Evolutionary conservation across 768 basidiomycete genomes (phyloP).

Genomic region (Kondoa subrosea): DNA sequence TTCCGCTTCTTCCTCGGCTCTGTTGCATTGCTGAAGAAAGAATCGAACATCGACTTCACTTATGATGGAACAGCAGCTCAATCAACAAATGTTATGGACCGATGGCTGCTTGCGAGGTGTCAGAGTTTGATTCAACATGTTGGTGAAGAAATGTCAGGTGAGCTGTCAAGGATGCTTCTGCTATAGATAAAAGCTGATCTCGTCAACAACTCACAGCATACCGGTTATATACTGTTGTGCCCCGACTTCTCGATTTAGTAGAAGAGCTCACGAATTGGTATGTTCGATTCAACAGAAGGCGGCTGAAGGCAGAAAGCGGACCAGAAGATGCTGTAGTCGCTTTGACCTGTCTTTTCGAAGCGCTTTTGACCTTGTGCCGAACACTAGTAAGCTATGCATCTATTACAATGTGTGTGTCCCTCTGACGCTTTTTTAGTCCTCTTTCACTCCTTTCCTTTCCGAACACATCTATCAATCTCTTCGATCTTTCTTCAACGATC

Average conservation of each 20-base stretch:
- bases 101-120: conserved; percentile 95
- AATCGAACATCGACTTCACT: conserved; percentile 53
- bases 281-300: conserved; percentile 91
- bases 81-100: conserved; percentile 89
- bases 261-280: conserved; percentile 99
- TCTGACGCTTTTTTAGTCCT: conserved; percentile 47
- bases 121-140: conserved; percentile 88
- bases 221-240: conserved; percentile 90
- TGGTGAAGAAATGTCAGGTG: conserved; percentile 76
- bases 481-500: conserved; percentile 59
- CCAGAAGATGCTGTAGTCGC: conserved; percentile 70
- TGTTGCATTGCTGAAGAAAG: conserved; percentile 67
- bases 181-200: neutral
- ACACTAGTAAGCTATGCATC: conserved; percentile 55
- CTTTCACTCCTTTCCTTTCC: conserved; percentile 94
- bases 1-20: conserved; percentile 99
- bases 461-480: conserved; percentile 91
- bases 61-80: conserved; percentile 74
- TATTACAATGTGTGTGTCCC: neutral
- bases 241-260: conserved; percentile 74
- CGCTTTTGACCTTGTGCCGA: conserved; percentile 77
- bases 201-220: conserved; percentile 42
- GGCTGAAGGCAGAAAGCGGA: conserved; percentile 88
- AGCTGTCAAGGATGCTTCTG: conserved; percentile 18
- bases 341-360: conserved; percentile 88